Base-by-base conservation (phyloP, 768 basidiomycete genomes). In the Trametes coccinea region DNA sequence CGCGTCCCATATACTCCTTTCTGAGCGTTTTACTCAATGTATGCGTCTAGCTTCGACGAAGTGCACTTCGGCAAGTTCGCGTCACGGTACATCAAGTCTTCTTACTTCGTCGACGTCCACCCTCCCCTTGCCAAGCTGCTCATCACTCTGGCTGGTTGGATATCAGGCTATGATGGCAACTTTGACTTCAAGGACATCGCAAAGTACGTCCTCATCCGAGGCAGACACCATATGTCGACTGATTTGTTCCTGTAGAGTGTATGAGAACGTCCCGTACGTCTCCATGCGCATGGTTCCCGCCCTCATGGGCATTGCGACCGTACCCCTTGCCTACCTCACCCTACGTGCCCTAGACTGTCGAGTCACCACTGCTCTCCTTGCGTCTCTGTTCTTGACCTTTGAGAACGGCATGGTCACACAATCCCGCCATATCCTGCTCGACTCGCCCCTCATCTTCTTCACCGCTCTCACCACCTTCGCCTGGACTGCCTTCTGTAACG, bases 21-120 rank as follows among this genome's bases (percentile, higher is more conserved):
- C 69, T n/a, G 44, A 47, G 22, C 29, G n/a, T 17, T 14, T 9
- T 14, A 11, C 16, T 47, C 37, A 30, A 50, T 52, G 6, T 41
- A 48, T 55, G 60, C 54, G 30, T 17, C 13, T 68, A 97, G 95
- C 45, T 98, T 98, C 74, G 96, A 98, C 72, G 96, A 98, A 74
- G 96, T 98, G 0, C 96, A 98, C 73, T 98, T 98, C 73, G 96
- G 96, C 62, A 97, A 97, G 74, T 98, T 98, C 71, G 94, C 96
- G 5, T 82, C 85, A 49, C 92, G 91, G 71, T 98, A 98, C 72
- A 92, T 98, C 81, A 92, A 92, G 79, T 88, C 90, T 41, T 83
- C 87, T 65, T 95, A 93, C 74, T 94, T 90, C 69, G 89, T 91
- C 70, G 97, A 99, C 73, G 96, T 99, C 2, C 97, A 99, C 71